Evolutionary conservation across 495 filamentous ascomycete genomes (phyloP).

Genomic region (Neurospora sp.): DNA sequence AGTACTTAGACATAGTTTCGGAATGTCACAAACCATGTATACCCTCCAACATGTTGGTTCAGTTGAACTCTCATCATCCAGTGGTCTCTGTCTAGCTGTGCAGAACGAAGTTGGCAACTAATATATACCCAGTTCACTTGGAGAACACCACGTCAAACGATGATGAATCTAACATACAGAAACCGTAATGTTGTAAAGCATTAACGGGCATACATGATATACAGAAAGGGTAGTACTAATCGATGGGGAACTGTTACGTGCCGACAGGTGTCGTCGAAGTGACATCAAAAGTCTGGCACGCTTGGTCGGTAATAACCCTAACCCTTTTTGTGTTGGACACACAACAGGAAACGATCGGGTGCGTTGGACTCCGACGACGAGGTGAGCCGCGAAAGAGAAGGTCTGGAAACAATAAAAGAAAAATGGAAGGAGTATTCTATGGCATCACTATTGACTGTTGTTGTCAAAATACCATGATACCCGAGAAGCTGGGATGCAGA

Average conservation of each 20-base stretch:
- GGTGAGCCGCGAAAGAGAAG: neutral
- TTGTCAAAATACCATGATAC: neutral
- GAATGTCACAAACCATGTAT: conserved; percentile 11
- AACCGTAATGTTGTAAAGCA: neutral
- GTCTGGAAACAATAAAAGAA: no score
- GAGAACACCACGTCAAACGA: neutral
- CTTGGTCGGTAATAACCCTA: neutral
- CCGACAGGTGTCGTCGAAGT: neutral
- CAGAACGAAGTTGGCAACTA: neutral
- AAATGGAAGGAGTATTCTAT: neutral
- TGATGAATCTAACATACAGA: neutral
- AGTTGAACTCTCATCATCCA: neutral
- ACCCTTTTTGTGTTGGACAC: neutral
- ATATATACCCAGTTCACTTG: neutral
- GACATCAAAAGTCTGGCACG: neutral
- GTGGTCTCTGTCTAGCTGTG: neutral
- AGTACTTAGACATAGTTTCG: conserved; percentile 13
- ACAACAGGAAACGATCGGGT: neutral
- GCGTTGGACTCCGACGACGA: neutral
- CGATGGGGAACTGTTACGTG: neutral
- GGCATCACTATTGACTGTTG: neutral
- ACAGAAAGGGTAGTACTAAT: neutral
- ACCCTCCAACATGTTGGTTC: neutral
- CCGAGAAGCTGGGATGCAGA: neutral
- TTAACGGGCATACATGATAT: neutral